These are phyloP conservation scores for Curvularia spicifera DNA, from an alignment of 2,329 filamentous ascomycete species.

Conservation along the genomic window DNA sequence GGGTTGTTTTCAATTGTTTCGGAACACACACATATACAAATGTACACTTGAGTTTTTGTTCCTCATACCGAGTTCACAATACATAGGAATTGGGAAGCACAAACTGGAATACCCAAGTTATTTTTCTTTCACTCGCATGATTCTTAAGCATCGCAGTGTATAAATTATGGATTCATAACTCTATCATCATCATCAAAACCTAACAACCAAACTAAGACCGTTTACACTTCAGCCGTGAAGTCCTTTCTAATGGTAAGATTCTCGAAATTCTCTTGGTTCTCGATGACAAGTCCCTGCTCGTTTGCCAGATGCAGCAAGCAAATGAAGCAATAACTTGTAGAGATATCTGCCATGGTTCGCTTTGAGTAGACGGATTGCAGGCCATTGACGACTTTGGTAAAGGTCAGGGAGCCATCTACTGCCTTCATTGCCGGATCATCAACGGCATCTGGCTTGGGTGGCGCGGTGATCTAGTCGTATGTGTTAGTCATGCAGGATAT, in stretches of 20 bases:
- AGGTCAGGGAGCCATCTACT: slow-evolving; percentile 69
- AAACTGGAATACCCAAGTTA: no score
- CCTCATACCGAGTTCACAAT: no score
- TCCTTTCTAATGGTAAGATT: slow-evolving; percentile 59
- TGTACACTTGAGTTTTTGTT: no score
- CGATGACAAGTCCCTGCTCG: slow-evolving; percentile 84
- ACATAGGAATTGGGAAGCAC: no score
- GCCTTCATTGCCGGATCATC: slow-evolving; percentile 49
- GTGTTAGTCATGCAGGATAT: slow-evolving; percentile 17
- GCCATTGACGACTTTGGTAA: slow-evolving; percentile 90
- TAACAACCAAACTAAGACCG: slow-evolving; percentile 2
- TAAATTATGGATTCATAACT: slow-evolving; percentile 1
- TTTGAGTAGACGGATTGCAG: slow-evolving; percentile 86
- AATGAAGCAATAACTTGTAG: slow-evolving; percentile 92
- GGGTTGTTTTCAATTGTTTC: no score
- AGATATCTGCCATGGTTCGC: slow-evolving; percentile 89
- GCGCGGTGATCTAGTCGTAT: slow-evolving; percentile 26
- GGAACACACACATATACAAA: no score
- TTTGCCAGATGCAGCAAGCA: slow-evolving; percentile 89
- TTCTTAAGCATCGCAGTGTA: neutral
- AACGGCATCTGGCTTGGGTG: slow-evolving; percentile 20
- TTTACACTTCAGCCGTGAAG: slow-evolving; percentile 50
- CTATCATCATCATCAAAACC: neutral
- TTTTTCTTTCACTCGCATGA: no score
- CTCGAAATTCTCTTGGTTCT: slow-evolving; percentile 62